These are phyloP conservation scores for Seiridium cupressi DNA, from an alignment of 2,329 filamentous ascomycete genomes.

Conservation along the genomic window DNA sequence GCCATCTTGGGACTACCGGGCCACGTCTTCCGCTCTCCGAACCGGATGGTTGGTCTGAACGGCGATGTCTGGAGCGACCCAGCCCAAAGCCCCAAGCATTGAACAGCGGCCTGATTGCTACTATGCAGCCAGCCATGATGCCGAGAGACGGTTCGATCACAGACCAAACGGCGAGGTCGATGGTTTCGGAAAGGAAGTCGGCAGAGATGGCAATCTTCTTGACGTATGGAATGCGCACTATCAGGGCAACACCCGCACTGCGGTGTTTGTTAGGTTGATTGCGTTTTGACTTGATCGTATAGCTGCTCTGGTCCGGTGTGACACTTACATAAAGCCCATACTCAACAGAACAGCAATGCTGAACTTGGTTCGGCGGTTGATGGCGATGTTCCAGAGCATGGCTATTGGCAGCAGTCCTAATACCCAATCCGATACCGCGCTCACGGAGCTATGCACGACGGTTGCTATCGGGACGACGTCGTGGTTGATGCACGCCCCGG, in stretches of 20 bases:
- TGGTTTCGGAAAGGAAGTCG: conserved; percentile 28
- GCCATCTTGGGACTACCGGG: background rate
- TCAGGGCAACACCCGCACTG: conserved; percentile 36
- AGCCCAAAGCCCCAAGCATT: conserved; percentile 20
- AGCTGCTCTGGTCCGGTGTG: too few species aligned
- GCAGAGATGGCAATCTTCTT: conserved; percentile 21
- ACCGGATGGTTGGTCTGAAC: background rate
- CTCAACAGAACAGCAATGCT: conserved; percentile 45
- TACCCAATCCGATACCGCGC: conserved; percentile 44
- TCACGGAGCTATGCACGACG: conserved; percentile 44
- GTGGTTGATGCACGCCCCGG: conserved; percentile 38
- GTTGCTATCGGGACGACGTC: conserved; percentile 39
- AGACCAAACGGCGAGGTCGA: conserved; percentile 28
- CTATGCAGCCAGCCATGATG: conserved; percentile 30
- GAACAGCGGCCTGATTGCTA: conserved; percentile 29
- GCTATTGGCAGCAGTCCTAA: conserved; percentile 48
- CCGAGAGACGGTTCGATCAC: conserved; percentile 31
- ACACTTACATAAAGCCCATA: conserved; percentile 46
- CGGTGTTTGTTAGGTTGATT: background rate
- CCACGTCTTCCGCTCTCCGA: background rate
- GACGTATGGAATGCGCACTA: conserved; percentile 35
- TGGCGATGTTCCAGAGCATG: conserved; percentile 49
- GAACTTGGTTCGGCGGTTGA: conserved; percentile 44
- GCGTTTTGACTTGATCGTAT: background rate
- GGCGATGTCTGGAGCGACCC: background rate